A percentile compares a stretch with the other conserved stretches of the same genome.
Conservation (phyloP, 176 grass and related monocot species). For the Bromus sterilis region DNA sequence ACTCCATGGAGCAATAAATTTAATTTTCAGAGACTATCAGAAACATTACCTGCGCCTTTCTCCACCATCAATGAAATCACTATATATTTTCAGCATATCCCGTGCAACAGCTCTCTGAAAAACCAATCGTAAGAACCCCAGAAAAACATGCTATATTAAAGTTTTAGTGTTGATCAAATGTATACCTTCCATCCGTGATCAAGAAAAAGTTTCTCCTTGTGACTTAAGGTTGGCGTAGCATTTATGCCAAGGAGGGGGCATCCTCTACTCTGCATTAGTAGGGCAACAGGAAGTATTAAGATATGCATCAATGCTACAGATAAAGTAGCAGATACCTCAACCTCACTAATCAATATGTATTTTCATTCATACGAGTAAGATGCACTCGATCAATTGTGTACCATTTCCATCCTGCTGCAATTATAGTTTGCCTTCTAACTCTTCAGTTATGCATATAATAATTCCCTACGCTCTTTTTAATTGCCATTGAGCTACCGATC, state of each 20-base stretch:
- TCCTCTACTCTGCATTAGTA: slow-evolving; percentile 78
- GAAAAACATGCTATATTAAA: neutral
- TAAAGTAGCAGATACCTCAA: neutral
- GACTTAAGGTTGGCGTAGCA: slow-evolving; percentile 76
- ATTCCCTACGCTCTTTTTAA: neutral
- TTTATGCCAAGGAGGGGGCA: slow-evolving; percentile 89
- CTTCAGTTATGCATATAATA: neutral
- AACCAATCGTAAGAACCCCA: neutral
- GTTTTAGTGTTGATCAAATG: neutral
- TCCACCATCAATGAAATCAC: slow-evolving; percentile 76
- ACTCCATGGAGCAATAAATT: neutral
- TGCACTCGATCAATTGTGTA: neutral
- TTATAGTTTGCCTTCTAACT: neutral
- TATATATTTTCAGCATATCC: slow-evolving; percentile 97
- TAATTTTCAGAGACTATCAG: neutral
- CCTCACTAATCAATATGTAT: neutral
- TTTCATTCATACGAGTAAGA: neutral
- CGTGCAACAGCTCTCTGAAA: slow-evolving; percentile 70
- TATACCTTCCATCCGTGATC: slow-evolving; percentile 85
- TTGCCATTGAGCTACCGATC: neutral
- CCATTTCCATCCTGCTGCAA: neutral
- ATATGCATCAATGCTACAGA: neutral
- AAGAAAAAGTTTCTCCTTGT: slow-evolving; percentile 81
- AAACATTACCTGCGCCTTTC: slow-evolving; percentile 73
- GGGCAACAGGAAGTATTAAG: neutral